Conservation (phyloP, 441 rosid species). For the Populus hybrid region DNA sequence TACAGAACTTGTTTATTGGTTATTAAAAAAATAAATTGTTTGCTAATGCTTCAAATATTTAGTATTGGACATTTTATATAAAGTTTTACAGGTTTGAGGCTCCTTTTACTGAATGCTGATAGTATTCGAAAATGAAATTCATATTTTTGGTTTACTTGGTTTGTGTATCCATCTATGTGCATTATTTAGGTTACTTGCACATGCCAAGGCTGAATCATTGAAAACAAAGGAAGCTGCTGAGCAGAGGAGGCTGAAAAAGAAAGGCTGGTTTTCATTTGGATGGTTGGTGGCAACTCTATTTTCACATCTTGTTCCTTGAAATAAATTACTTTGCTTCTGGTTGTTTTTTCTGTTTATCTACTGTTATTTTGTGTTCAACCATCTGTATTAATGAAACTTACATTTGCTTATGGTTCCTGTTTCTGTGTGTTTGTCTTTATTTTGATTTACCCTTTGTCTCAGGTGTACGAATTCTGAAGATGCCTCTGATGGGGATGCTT, state of each 20-base stretch:
- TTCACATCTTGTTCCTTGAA: conserved; percentile 13
- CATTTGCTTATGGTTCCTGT: neutral
- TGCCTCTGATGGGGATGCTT: conserved; percentile 40
- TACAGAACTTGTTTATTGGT: conserved; percentile 8
- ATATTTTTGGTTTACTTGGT: neutral
- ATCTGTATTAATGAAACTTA: neutral
- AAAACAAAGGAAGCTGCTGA: conserved; percentile 94
- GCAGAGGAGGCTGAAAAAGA: conserved; percentile 65
- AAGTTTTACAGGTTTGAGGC: neutral
- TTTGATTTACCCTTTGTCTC: conserved; percentile 21
- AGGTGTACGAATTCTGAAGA: conserved; percentile 68
- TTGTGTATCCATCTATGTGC: conserved; percentile 17
- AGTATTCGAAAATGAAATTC: neutral
- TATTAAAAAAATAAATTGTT: neutral
- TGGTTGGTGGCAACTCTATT: conserved; percentile 53
- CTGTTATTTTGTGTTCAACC: neutral
- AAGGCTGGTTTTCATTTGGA: conserved; percentile 81
- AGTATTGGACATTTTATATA: neutral
- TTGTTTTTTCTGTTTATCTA: neutral
- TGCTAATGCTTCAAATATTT: neutral
- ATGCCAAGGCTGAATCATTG: conserved; percentile 95
- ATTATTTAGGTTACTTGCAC: conserved; percentile 87
- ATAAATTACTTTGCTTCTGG: conserved; percentile 7
- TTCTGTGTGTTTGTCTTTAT: conserved; percentile 5
- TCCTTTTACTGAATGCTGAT: neutral